These are phyloP conservation scores for Amylocystis lapponica DNA, from an alignment of 768 basidiomycete species.

Conservation along the genomic window DNA sequence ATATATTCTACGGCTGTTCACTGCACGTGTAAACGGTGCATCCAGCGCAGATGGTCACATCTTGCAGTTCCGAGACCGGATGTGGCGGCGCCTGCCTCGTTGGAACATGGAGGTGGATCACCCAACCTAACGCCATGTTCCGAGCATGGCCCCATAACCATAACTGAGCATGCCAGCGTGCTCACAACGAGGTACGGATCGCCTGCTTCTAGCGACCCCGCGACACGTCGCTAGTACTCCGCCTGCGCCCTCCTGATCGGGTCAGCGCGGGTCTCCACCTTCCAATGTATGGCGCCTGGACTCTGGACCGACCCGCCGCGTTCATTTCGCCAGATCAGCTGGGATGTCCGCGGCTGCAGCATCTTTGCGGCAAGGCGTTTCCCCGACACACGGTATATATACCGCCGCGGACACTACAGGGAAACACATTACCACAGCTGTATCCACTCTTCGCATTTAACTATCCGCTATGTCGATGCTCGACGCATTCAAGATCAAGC, in stretches of 20 bases:
- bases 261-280: not conserved
- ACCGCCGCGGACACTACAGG: not conserved
- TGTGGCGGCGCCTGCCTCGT: too few relatives aligned
- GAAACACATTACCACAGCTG: not conserved
- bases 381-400: slow-evolving; percentile 2
- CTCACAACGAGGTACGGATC: slow-evolving; percentile 3
- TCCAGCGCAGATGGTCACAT: too few relatives aligned
- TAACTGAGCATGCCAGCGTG: too few relatives aligned
- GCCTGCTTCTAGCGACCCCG: not conserved
- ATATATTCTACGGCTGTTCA: too few relatives aligned
- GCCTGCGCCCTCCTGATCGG: slow-evolving; percentile 1
- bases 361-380: not conserved
- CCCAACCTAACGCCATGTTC: too few relatives aligned
- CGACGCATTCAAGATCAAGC: slow-evolving; percentile 75
- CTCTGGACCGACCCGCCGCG: too few relatives aligned
- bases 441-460: not conserved
- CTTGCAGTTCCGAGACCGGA: too few relatives aligned
- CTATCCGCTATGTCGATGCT: slow-evolving; percentile 39
- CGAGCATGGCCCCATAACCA: too few relatives aligned
- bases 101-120: too few relatives aligned
- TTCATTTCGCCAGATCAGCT: too few relatives aligned
- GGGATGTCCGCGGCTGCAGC: not conserved
- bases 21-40: too few relatives aligned
- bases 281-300: too few relatives aligned
- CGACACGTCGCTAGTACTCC: not conserved